These are phyloP conservation scores for Paecilomyces fulvus DNA, from an alignment of 2,329 filamentous ascomycete species.

Conservation along the genomic window DNA sequence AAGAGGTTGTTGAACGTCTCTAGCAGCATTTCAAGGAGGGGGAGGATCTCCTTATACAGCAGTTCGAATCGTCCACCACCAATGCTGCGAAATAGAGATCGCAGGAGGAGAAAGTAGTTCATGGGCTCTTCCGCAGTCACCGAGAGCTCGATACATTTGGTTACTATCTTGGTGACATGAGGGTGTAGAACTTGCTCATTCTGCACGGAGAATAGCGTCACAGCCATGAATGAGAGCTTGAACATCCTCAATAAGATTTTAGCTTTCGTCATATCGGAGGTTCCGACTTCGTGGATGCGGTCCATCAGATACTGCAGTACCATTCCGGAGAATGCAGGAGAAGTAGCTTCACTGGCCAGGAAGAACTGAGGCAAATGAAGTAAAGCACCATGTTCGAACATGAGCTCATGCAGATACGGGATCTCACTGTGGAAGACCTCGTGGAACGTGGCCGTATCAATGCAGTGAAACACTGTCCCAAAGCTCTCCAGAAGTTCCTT, in stretches of 20 bases:
- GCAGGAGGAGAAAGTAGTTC: constrained; percentile 92
- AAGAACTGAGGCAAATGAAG: constrained; percentile 97
- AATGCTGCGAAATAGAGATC: constrained; percentile 91
- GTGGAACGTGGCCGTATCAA: constrained; percentile 96
- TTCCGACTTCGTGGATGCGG: constrained; percentile 88
- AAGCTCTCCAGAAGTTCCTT: constrained; percentile 97
- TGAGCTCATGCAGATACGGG: constrained; percentile 91
- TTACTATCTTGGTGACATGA: constrained; percentile 94
- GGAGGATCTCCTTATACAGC: constrained; percentile 94
- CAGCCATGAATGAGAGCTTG: constrained; percentile 98
- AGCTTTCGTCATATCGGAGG: constrained; percentile 81
- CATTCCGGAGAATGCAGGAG: constrained; percentile 96
- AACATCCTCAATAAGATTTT: constrained; percentile 89
- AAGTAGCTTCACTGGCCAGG: constrained; percentile 95
- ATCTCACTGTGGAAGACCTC: constrained; percentile 98
- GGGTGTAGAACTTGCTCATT: constrained; percentile 94
- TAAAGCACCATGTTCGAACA: constrained; percentile 90
- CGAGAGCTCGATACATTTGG: constrained; percentile 91
- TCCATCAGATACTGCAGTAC: constrained; percentile 95
- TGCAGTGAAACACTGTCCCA: constrained; percentile 95
- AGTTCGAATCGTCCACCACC: constrained; percentile 96
- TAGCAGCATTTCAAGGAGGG: constrained; percentile 90
- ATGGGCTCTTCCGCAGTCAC: constrained; percentile 95
- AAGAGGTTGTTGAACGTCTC: constrained; percentile 95
- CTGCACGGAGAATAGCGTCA: constrained; percentile 86